phyloP scores from a whole-genome alignment of 179 eudicot genomes.

The Pouteria campechiana region DNA sequence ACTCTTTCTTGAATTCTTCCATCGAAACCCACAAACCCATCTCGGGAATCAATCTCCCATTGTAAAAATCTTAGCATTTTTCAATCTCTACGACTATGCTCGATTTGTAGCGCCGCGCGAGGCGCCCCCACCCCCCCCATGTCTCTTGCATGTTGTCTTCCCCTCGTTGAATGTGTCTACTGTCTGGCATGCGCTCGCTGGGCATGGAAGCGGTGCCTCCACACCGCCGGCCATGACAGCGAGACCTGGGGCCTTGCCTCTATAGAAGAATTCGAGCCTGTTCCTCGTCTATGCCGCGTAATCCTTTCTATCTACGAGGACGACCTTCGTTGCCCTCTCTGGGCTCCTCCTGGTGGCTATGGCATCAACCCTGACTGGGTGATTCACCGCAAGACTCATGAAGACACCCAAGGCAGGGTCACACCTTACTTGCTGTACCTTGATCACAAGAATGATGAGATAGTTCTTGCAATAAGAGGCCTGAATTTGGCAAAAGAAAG shows the following conservation, averaged over 20 bases:
- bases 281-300: slow-evolving; percentile 56
- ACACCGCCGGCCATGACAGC: slow-evolving; percentile 78
- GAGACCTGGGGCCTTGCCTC: slow-evolving; percentile 70
- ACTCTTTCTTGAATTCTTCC: too few relatives aligned
- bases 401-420: slow-evolving; percentile 46
- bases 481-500: slow-evolving; percentile 64
- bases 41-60: too few relatives aligned
- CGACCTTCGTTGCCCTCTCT: slow-evolving; percentile 67
- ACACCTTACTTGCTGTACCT: slow-evolving; percentile 73
- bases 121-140: too few relatives aligned
- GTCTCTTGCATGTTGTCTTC: slow-evolving; percentile 65
- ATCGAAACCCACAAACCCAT: too few relatives aligned
- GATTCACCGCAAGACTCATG: slow-evolving; percentile 33
- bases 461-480: slow-evolving; percentile 68
- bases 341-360: slow-evolving; percentile 89
- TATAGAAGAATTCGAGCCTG: slow-evolving; percentile 59
- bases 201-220: slow-evolving; percentile 74
- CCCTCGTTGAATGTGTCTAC: slow-evolving; percentile 81
- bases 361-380: slow-evolving; percentile 74
- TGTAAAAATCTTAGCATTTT: too few relatives aligned
- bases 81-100: neutral
- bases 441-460: slow-evolving; percentile 65
- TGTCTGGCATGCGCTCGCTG: slow-evolving; percentile 86
- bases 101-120: slow-evolving; percentile 11
- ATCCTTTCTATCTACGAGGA: slow-evolving; percentile 68